Conservation (phyloP, 1,284 basidiomycete species). For the Irpex lacteus region DNA sequence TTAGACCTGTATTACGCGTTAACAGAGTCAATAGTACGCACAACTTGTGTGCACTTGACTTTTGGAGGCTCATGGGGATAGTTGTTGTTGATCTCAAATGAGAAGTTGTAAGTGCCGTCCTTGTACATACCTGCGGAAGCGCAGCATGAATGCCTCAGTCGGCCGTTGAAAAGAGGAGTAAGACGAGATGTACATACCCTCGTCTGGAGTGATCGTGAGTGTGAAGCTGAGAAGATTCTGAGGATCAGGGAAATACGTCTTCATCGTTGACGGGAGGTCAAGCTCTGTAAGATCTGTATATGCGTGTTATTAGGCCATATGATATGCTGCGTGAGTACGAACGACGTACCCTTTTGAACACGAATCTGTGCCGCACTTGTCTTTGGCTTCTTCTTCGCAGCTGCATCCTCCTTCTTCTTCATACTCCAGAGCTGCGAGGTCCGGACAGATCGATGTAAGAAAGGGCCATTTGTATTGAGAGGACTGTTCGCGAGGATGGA, state of each 20-base stretch:
- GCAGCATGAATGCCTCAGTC: conserved; percentile 1
- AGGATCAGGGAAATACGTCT: conserved; percentile 90
- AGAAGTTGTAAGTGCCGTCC: conserved; percentile 91
- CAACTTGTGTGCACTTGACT: conserved; percentile 96
- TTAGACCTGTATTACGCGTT: not conserved
- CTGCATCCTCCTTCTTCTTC: conserved; percentile 96
- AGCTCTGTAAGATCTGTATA: conserved; percentile 90
- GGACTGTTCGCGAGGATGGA: not conserved
- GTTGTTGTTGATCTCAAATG: conserved; percentile 94
- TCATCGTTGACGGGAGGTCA: conserved; percentile 95
- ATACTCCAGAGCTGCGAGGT: conserved; percentile 86
- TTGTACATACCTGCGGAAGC: conserved; percentile 88
- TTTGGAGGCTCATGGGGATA: conserved; percentile 99
- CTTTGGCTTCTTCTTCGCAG: conserved; percentile 94
- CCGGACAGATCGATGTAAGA: not conserved
- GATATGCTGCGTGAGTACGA: not conserved
- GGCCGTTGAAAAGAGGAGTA: not conserved
- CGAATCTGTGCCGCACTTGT: conserved; percentile 96
- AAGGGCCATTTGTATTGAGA: not conserved
- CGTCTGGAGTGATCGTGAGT: conserved; percentile 94
- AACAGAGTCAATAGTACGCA: conserved; percentile 35
- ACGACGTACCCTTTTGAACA: conserved; percentile 90
- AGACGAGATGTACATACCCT: conserved; percentile 60
- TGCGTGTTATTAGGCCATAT: not conserved
- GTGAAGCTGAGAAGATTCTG: conserved; percentile 95